Evolutionary conservation across 2,329 filamentous ascomycete genomes (phyloP).

Genomic region (Emmonsiellopsis sp.): DNA sequence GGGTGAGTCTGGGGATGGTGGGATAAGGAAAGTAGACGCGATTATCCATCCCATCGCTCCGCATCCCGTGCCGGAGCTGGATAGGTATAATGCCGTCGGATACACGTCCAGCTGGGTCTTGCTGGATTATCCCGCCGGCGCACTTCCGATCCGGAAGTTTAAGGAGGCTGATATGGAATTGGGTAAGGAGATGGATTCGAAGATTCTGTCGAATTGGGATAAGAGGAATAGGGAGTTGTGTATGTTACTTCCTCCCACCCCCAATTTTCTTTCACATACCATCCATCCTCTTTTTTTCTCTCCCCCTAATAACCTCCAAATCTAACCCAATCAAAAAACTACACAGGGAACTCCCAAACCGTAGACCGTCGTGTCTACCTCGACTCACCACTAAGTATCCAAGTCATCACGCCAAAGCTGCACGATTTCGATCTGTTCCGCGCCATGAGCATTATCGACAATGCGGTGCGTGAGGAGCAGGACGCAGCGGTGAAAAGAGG

Average conservation of each 20-base stretch:
- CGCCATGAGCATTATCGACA: conserved; percentile 47
- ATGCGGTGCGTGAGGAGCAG: conserved; percentile 17
- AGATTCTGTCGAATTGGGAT: conserved; percentile 48
- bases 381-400: conserved; percentile 46
- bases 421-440: conserved; percentile 46
- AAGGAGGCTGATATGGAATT: conserved; percentile 41
- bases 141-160: conserved; percentile 46
- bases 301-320: background rate
- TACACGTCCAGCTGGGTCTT: conserved; percentile 56
- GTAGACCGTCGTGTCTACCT: conserved; percentile 47
- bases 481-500: conserved; percentile 2
- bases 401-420: conserved; percentile 45
- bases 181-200: conserved; percentile 34
- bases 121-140: conserved; percentile 53
- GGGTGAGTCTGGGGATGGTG: conserved; percentile 21
- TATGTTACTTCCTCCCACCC: conserved; percentile 20
- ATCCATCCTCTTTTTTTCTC: background rate
- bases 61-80: conserved; percentile 54
- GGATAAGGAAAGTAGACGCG: conserved; percentile 42
- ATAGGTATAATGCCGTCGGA: conserved; percentile 53
- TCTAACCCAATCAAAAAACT: background rate
- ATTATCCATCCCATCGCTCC: conserved; percentile 56
- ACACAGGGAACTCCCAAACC: conserved; percentile 36
- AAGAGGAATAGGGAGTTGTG: conserved; percentile 51
- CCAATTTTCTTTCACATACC: background rate